Evolutionary conservation across 306 rosid genomes (phyloP).

Genomic region (Vigna angularis): DNA sequence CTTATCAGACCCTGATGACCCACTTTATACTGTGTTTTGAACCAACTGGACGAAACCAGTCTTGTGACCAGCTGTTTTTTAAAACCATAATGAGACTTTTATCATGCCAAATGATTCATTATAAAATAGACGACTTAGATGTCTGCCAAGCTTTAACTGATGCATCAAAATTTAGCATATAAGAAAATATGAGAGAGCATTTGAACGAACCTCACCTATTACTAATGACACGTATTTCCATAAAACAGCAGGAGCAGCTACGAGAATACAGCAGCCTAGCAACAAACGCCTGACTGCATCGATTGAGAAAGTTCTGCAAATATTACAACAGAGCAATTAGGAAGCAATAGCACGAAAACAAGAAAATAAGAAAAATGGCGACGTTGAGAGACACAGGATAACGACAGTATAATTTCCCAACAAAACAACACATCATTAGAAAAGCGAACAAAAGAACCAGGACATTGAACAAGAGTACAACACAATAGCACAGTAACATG

Average conservation of each 20-base stretch:
- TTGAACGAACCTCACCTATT: neutral
- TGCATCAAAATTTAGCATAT: neutral
- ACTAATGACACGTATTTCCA: conserved; percentile 7
- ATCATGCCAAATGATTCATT: neutral
- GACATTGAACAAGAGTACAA: neutral
- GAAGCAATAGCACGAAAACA: conserved; percentile 26
- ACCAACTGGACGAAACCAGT: neutral
- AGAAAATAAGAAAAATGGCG: neutral
- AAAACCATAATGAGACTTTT: neutral
- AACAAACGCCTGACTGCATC: conserved; percentile 17
- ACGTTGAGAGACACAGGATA: neutral
- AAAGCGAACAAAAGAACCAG: neutral
- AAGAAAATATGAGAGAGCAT: neutral
- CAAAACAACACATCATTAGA: neutral
- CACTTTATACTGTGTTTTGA: conserved; percentile 3
- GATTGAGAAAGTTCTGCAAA: neutral
- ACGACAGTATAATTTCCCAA: neutral
- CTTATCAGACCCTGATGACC: neutral
- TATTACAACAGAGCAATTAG: neutral
- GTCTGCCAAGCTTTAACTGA: neutral
- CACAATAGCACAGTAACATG: neutral
- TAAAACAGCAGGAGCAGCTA: conserved; percentile 21
- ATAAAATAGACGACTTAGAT: neutral
- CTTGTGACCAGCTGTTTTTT: neutral
- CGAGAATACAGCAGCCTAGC: conserved; percentile 14